These are phyloP conservation scores for Xylaria sp. DNA, from an alignment of 2,329 filamentous ascomycete species.

Conservation along the genomic window DNA sequence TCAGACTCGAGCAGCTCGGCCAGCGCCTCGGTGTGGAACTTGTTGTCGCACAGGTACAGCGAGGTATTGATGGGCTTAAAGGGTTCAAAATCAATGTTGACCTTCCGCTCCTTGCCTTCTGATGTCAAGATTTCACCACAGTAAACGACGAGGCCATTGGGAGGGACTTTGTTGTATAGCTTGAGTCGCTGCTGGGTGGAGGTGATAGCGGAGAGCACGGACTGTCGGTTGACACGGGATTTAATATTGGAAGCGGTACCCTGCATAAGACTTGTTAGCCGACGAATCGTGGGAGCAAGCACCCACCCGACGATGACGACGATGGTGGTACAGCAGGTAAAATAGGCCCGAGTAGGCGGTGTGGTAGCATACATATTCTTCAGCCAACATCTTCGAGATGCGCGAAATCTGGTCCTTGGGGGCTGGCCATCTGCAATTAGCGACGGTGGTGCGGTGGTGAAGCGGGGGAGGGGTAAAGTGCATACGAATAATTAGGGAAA, in stretches of 20 bases:
- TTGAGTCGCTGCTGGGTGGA: slow-evolving; percentile 99
- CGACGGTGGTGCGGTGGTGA: slow-evolving; percentile 32
- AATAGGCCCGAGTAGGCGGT: slow-evolving; percentile 1
- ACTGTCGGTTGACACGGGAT: slow-evolving; percentile 98
- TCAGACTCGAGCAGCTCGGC: slow-evolving; percentile 98
- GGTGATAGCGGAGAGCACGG: slow-evolving; percentile 96
- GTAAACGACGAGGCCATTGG: slow-evolving; percentile 97
- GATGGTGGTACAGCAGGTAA: neutral
- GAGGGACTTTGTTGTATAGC: slow-evolving; percentile 98
- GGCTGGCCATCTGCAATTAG: slow-evolving; percentile 71
- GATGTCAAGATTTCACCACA: slow-evolving; percentile 99
- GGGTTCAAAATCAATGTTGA: slow-evolving; percentile 99
- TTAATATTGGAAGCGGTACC: slow-evolving; percentile 99
- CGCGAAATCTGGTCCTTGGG: slow-evolving; percentile 98
- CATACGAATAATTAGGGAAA: slow-evolving; percentile 97
- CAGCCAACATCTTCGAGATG: slow-evolving; percentile 99
- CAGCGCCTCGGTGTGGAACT: slow-evolving; percentile 97
- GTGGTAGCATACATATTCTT: slow-evolving; percentile 86
- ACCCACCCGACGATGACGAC: neutral
- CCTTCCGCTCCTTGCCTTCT: slow-evolving; percentile 98
- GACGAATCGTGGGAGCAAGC: slow-evolving; percentile 10
- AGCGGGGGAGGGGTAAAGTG: slow-evolving; percentile 46
- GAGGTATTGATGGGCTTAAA: slow-evolving; percentile 99
- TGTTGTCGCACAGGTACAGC: slow-evolving; percentile 99
- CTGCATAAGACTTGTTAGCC: slow-evolving; percentile 57